Conservation (phyloP, 1,139 yeast genomes). For the Debaryomyces fabryi region DNA sequence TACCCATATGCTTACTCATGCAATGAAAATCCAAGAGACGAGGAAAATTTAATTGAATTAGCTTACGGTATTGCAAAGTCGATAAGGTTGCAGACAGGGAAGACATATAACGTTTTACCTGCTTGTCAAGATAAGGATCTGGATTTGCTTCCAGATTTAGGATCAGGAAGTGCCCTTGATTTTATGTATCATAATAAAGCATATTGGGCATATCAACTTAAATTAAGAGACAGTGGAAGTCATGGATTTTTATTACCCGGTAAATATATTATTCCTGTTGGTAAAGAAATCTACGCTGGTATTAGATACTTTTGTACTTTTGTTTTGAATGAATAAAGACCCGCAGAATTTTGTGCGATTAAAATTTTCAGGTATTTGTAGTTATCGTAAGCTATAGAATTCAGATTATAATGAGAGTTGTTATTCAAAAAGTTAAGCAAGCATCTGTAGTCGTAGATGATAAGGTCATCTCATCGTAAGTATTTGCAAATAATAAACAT, state of each 20-base stretch:
- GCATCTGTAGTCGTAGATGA: conserved; percentile 87
- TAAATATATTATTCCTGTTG: conserved; percentile 72
- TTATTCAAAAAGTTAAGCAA: conserved; percentile 80
- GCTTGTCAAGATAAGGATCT: conserved; percentile 80
- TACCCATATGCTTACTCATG: conserved; percentile 86
- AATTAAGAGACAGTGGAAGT: conserved; percentile 79
- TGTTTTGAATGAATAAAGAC: conserved; percentile 40
- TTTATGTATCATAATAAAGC: conserved; percentile 84
- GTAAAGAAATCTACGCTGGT: conserved; percentile 71
- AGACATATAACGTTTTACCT: conserved; percentile 65
- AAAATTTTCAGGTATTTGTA: neutral
- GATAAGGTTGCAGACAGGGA: conserved; percentile 63
- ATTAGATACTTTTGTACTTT: conserved; percentile 71
- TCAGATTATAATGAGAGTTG: conserved; percentile 68
- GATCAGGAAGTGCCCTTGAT: conserved; percentile 81
- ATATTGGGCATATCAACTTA: conserved; percentile 81
- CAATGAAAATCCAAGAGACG: conserved; percentile 70
- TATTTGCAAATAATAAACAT: conserved; percentile 14
- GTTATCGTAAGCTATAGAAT: neutral
- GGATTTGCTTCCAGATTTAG: conserved; percentile 71
- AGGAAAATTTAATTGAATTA: conserved; percentile 76
- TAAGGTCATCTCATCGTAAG: conserved; percentile 67
- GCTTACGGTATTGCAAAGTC: conserved; percentile 82
- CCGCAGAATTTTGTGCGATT: neutral
- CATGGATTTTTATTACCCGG: conserved; percentile 83